Evolutionary conservation across 176 grass and related monocot species (phyloP).

Genomic region (Chloris gayana): DNA sequence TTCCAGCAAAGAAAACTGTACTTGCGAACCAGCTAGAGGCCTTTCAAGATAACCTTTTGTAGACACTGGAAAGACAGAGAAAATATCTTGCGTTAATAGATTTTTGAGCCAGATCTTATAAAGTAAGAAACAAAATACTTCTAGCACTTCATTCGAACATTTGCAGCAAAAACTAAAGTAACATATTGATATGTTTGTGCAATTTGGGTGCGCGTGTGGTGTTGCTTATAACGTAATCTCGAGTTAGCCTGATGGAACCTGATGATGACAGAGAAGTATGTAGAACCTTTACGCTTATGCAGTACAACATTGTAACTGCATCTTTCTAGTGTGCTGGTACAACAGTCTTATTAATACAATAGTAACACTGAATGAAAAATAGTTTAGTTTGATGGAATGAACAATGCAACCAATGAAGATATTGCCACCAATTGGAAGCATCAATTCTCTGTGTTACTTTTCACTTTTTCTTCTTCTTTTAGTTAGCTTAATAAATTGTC

Average conservation of each 20-base stretch:
- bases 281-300: not conserved
- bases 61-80: conserved; percentile 56
- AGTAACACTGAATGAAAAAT: conserved; percentile 15
- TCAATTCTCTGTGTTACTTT: not conserved
- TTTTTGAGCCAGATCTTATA: conserved; percentile 10
- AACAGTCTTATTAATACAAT: conserved; percentile 6
- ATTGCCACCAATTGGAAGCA: not conserved
- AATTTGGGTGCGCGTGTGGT: not conserved
- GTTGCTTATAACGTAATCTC: not conserved
- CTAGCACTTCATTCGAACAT: not conserved
- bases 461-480: not conserved
- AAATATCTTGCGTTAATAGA: conserved; percentile 26
- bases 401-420: conserved; percentile 17
- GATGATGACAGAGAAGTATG: not conserved
- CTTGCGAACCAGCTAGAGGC: conserved; percentile 91
- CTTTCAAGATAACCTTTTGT: conserved; percentile 75
- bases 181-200: not conserved
- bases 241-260: not conserved
- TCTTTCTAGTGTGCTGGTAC: not conserved
- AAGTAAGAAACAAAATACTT: conserved; percentile 10
- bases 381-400: conserved; percentile 2
- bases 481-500: not conserved
- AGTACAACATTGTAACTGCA: not conserved
- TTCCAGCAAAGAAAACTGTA: conserved; percentile 75
- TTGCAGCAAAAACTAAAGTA: not conserved